Percentiles rank a stretch among this genome's conserved stretches.
These are phyloP conservation scores for Komagataella populi DNA, from an alignment of 805 yeast species.

Conservation along the genomic window DNA sequence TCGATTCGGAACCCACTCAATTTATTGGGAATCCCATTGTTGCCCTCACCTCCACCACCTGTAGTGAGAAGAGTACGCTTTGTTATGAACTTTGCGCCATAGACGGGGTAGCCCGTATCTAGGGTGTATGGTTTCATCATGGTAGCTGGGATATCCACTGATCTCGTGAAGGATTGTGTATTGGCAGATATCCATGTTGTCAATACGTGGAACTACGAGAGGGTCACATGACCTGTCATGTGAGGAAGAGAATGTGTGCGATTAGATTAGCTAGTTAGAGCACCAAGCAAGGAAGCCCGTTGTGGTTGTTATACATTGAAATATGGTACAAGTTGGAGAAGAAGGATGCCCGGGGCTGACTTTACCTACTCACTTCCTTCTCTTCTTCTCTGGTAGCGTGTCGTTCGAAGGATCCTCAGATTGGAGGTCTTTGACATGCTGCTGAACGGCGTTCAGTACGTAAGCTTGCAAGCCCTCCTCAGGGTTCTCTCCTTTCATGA, in stretches of 20 bases:
- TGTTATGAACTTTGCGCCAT: slow-evolving; percentile 60
- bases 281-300: neutral
- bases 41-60: slow-evolving; percentile 96
- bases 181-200: neutral
- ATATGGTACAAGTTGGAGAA: neutral
- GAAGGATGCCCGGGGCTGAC: neutral
- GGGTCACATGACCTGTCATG: neutral
- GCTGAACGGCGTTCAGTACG: slow-evolving; percentile 51
- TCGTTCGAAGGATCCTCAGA: neutral
- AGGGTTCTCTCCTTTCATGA: slow-evolving; percentile 63
- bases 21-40: slow-evolving; percentile 78
- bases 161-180: neutral
- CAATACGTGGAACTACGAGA: neutral
- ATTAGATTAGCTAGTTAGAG: neutral
- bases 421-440: slow-evolving; percentile 13
- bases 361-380: neutral
- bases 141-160: neutral
- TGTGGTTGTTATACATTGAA: neutral
- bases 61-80: slow-evolving; percentile 51
- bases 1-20: slow-evolving; percentile 44
- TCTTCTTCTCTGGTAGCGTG: neutral
- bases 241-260: neutral
- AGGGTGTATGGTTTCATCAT: slow-evolving; percentile 1
- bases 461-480: slow-evolving; percentile 64
- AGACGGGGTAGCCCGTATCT: slow-evolving; percentile 56